Percentiles rank a stretch among this genome's conserved stretches.
Conservation (phyloP, 176 grass and related monocot species). For the Musa itinerans region DNA sequence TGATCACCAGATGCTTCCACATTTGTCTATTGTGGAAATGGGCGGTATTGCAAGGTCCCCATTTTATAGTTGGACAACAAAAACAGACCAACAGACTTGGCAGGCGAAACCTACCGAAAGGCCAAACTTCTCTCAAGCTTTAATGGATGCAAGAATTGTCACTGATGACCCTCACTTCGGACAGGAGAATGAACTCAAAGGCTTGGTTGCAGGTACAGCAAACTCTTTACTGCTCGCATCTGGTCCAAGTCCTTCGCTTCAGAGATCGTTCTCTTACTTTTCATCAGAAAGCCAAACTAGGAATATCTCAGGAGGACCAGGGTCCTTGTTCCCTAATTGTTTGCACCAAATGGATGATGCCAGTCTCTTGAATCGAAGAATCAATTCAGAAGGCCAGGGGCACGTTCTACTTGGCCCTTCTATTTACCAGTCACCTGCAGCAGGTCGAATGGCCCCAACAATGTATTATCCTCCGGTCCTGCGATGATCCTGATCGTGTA, state of each 20-base stretch:
- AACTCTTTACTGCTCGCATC: slow-evolving; percentile 24
- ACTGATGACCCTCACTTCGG: slow-evolving; percentile 47
- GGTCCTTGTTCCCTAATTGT: slow-evolving; percentile 24
- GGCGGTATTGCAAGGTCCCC: slow-evolving; percentile 27
- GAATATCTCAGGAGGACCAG: slow-evolving; percentile 36
- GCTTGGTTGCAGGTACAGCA: slow-evolving; percentile 23
- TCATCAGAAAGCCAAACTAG: slow-evolving; percentile 37
- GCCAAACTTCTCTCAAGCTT: slow-evolving; percentile 22
- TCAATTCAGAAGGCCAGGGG: slow-evolving; percentile 19
- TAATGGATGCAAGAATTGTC: slow-evolving; percentile 64
- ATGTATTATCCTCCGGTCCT: slow-evolving; percentile 59
- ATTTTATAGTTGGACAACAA: slow-evolving; percentile 27
- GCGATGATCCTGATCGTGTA: neutral
- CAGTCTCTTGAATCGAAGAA: slow-evolving; percentile 39
- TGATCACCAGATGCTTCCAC: slow-evolving; percentile 31
- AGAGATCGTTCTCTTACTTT: slow-evolving; percentile 47
- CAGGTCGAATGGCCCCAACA: slow-evolving; percentile 35
- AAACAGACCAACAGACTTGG: slow-evolving; percentile 26
- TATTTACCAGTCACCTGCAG: slow-evolving; percentile 29
- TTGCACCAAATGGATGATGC: slow-evolving; percentile 35
- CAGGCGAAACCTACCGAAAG: slow-evolving; percentile 30
- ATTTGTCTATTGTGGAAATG: neutral
- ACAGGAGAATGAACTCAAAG: slow-evolving; percentile 32
- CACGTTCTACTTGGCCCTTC: slow-evolving; percentile 39
- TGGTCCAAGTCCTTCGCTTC: slow-evolving; percentile 20